Percentiles rank a stretch among this genome's conserved stretches.
phyloP scores from a whole-genome alignment of 129 eudicot species.

The Flaveria sonorensis region DNA sequence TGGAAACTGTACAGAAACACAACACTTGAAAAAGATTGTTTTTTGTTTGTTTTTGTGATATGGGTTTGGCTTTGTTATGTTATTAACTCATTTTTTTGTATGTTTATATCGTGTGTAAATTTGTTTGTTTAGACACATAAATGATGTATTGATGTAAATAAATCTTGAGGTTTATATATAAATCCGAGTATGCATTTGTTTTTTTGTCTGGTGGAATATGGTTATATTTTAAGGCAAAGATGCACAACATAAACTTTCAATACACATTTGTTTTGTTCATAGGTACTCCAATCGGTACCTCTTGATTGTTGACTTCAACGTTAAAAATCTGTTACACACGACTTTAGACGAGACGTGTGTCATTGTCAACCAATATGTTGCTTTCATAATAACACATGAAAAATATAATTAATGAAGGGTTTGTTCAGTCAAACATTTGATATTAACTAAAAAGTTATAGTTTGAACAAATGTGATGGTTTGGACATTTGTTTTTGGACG shows the following conservation, averaged over 20 bases:
- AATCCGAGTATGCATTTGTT: not conserved
- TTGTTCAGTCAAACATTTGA: constrained; percentile 16
- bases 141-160: not conserved
- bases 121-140: constrained; percentile 11
- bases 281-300: no score
- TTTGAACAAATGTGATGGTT: constrained; percentile 14
- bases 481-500: constrained; percentile 19
- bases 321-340: not conserved
- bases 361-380: not conserved
- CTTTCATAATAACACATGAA: not conserved
- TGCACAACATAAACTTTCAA: not conserved
- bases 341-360: not conserved
- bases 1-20: constrained; percentile 5
- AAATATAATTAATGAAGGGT: not conserved
- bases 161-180: constrained; percentile 1
- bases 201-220: not conserved
- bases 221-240: not conserved
- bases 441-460: not conserved
- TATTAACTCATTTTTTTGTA: not conserved
- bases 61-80: constrained; percentile 21
- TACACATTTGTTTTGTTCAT: no score
- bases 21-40: not conserved
- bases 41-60: constrained; percentile 29
- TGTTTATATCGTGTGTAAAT: not conserved
- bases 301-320: no score